Percentiles rank a stretch among this genome's conserved stretches.
phyloP scores from a whole-genome alignment of 305 asterid genomes.

The Fraxinus baroniana region DNA sequence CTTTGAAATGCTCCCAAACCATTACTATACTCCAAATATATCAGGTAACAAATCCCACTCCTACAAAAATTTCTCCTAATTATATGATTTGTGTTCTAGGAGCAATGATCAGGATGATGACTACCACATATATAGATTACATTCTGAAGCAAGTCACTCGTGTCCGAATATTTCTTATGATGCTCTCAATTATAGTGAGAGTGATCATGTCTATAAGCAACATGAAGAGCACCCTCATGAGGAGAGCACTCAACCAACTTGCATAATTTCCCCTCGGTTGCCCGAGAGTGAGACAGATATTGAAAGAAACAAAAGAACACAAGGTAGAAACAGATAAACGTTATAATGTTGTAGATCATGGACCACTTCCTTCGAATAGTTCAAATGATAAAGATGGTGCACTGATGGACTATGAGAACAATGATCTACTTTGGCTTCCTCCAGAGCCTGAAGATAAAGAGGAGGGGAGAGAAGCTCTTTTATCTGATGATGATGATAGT shows the following conservation, averaged over 20 bases:
- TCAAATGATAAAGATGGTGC: conserved; percentile 40
- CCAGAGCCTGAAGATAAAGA: conserved; percentile 81
- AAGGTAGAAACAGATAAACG: conserved; percentile 41
- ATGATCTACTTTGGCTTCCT: conserved; percentile 70
- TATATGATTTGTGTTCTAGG: conserved; percentile 41
- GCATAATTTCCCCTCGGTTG: conserved; percentile 28
- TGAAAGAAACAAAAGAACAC: conserved; percentile 33
- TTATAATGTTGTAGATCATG: conserved; percentile 30
- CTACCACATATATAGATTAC: conserved; percentile 44
- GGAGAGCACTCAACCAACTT: conserved; percentile 36
- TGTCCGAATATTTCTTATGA: conserved; percentile 39
- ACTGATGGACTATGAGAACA: conserved; percentile 66
- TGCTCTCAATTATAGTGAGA: conserved; percentile 36
- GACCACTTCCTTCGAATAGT: conserved; percentile 32
- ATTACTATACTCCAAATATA: conserved; percentile 7
- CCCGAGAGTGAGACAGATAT: conserved; percentile 43
- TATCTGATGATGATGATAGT: conserved; percentile 59
- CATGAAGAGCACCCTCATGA: conserved; percentile 39
- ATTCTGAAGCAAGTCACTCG: conserved; percentile 41
- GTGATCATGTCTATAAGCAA: conserved; percentile 38
- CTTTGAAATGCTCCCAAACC: not conserved
- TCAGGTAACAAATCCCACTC: not conserved
- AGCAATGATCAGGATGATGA: conserved; percentile 77
- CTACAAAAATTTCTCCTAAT: not conserved
- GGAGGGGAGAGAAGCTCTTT: conserved; percentile 57